Conservation (phyloP, 2,329 filamentous ascomycete genomes). For the Knoxdaviesia proteae region DNA sequence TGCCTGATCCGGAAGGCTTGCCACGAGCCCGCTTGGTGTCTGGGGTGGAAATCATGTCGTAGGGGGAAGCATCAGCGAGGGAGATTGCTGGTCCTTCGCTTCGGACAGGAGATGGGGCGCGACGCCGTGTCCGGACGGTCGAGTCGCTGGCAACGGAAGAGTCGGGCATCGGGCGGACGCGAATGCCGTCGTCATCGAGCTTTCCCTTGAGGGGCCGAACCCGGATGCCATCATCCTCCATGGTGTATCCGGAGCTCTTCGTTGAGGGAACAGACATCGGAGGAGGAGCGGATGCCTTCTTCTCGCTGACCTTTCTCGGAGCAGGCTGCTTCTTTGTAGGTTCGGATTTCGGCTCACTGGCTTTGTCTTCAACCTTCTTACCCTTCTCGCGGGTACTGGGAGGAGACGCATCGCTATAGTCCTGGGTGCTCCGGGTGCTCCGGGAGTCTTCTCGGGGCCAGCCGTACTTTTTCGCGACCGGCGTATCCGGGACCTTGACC, state of each 20-base stretch:
- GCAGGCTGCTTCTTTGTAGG: too few species aligned
- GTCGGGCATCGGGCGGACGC: slow-evolving; percentile 3
- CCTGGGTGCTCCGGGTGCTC: slow-evolving; percentile 1
- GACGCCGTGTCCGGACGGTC: too few species aligned
- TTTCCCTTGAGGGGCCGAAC: slow-evolving; percentile 5
- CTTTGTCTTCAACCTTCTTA: not conserved
- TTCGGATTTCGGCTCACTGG: not conserved
- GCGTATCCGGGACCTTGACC: slow-evolving; percentile 26
- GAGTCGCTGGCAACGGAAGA: too few species aligned
- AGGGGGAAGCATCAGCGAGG: too few species aligned
- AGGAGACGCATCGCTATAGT: not conserved
- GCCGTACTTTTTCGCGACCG: slow-evolving; percentile 1
- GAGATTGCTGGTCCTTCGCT: too few species aligned
- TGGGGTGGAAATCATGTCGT: too few species aligned
- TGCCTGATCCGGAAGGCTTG: too few species aligned
- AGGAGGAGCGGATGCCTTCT: slow-evolving; percentile 1
- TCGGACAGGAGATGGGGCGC: too few species aligned
- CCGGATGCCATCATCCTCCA: slow-evolving; percentile 9
- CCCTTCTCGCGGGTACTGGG: not conserved
- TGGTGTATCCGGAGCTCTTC: too few species aligned
- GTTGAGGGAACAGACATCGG: not conserved
- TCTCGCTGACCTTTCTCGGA: not conserved
- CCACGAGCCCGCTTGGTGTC: too few species aligned
- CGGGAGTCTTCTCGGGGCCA: not conserved
- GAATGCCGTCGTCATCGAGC: slow-evolving; percentile 11